Evolutionary conservation across 2,329 filamentous ascomycete genomes (phyloP).

Genomic region (Niveomyces coronatus): DNA sequence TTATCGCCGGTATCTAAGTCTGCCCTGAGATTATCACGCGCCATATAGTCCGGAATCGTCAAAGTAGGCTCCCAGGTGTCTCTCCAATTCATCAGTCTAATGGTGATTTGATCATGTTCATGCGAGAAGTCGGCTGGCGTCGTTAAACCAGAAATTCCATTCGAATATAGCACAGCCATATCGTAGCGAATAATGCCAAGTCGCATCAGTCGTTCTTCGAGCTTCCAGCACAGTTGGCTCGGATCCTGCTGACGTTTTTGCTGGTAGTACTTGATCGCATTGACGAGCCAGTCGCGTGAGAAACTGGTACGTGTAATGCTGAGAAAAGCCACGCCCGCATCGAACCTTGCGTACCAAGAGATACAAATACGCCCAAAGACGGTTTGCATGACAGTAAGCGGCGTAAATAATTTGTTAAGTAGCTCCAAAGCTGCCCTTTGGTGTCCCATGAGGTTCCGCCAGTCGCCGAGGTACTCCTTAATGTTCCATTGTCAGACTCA

Average conservation of each 20-base stretch:
- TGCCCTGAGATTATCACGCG: conserved; percentile 51
- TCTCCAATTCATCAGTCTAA: conserved; percentile 39
- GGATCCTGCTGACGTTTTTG: conserved; percentile 50
- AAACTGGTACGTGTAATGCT: conserved; percentile 67
- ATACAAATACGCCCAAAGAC: conserved; percentile 63
- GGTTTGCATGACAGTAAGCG: conserved; percentile 61
- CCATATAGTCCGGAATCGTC: conserved; percentile 48
- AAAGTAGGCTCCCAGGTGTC: conserved; percentile 50
- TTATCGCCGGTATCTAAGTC: conserved; percentile 52
- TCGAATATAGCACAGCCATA: conserved; percentile 67
- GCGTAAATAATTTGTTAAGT: conserved; percentile 66
- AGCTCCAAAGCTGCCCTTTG: conserved; percentile 83
- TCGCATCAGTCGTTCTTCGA: conserved; percentile 55
- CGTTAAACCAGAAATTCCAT: conserved; percentile 53
- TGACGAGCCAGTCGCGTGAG: conserved; percentile 66
- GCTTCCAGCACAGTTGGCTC: conserved; percentile 51
- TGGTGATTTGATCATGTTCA: conserved; percentile 47
- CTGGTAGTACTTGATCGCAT: conserved; percentile 51
- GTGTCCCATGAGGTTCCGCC: conserved; percentile 86
- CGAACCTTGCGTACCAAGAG: conserved; percentile 85
- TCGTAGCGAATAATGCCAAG: conserved; percentile 69
- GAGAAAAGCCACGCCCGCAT: conserved; percentile 74
- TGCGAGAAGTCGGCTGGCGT: conserved; percentile 51
- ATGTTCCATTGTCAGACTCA: too few relatives aligned
- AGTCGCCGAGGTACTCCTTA: conserved; percentile 96